Evolutionary conservation across 176 grass and related monocot species (phyloP).

Genomic region (Oryza brachyantha): DNA sequence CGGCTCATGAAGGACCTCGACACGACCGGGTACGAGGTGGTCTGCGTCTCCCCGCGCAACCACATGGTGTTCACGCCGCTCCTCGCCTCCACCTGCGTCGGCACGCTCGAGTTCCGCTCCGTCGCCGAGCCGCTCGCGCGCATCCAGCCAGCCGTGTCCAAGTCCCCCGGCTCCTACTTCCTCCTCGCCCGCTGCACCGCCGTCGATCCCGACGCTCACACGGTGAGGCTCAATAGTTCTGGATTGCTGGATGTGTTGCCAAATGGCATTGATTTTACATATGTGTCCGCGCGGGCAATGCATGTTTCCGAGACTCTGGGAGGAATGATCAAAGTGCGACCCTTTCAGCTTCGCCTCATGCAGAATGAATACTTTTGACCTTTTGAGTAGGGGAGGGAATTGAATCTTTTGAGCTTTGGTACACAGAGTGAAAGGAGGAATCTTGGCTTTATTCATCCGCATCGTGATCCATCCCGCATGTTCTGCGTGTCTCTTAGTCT

Average conservation of each 20-base stretch:
- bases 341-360: background rate
- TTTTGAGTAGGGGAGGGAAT: constrained; percentile 9
- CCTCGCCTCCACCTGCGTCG: constrained; percentile 95
- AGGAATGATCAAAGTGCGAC: background rate
- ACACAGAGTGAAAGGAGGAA: background rate
- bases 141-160: constrained; percentile 87
- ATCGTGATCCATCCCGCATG: background rate
- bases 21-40: constrained; percentile 69
- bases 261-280: background rate
- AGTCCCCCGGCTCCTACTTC: constrained; percentile 71
- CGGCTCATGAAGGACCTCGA: constrained; percentile 91
- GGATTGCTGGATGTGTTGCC: background rate
- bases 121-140: constrained; percentile 76
- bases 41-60: constrained; percentile 92
- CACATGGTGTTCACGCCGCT: constrained; percentile 99
- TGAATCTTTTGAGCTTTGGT: background rate
- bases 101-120: constrained; percentile 98
- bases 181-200: constrained; percentile 79
- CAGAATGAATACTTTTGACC: background rate
- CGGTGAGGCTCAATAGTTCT: constrained; percentile 38
- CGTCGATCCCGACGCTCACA: constrained; percentile 63
- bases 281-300: background rate
- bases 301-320: constrained; percentile 22
- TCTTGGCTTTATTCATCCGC: background rate
- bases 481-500: background rate